A percentile compares a stretch with the other conserved stretches of the same genome.
These are phyloP conservation scores for Trichoderma sp. DNA, from an alignment of 2,329 filamentous ascomycete species.

Conservation along the genomic window DNA sequence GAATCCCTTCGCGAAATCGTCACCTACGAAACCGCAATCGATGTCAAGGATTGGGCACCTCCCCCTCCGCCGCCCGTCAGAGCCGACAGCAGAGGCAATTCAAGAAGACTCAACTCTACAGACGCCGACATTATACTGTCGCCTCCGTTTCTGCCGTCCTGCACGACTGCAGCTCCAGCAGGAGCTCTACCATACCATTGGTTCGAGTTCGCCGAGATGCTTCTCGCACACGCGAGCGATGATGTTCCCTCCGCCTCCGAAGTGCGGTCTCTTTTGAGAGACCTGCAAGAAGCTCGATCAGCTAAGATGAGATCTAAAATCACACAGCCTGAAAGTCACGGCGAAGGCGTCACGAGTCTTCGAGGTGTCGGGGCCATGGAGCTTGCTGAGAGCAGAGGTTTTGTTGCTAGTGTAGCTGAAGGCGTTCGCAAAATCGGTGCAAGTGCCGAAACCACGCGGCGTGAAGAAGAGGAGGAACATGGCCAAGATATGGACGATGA, in stretches of 20 bases:
- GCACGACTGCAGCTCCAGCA: conserved; percentile 67
- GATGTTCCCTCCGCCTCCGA: conserved; percentile 75
- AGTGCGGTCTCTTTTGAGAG: conserved; percentile 73
- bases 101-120: conserved; percentile 36
- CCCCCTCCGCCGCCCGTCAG: conserved; percentile 67
- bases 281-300: conserved; percentile 83
- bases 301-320: conserved; percentile 83
- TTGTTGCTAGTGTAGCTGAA: conserved; percentile 84
- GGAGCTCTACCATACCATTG: conserved; percentile 89
- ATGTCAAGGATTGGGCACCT: conserved; percentile 73
- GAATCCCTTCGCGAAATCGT: conserved; percentile 76
- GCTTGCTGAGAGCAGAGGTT: conserved; percentile 80
- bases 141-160: conserved; percentile 77
- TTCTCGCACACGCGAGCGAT: conserved; percentile 82
- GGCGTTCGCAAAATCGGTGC: conserved; percentile 81
- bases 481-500: conserved; percentile 64
- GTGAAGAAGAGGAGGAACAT: conserved; percentile 73
- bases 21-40: conserved; percentile 73
- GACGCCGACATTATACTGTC: conserved; percentile 46
- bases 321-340: conserved; percentile 68
- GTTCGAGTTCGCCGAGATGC: conserved; percentile 85
- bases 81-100: conserved; percentile 49
- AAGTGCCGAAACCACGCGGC: conserved; percentile 73
- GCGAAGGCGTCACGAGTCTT: conserved; percentile 68
- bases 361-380: conserved; percentile 90